Base-by-base conservation (phyloP, 2,329 filamentous ascomycete species). In the Calonectria pteridis region DNA sequence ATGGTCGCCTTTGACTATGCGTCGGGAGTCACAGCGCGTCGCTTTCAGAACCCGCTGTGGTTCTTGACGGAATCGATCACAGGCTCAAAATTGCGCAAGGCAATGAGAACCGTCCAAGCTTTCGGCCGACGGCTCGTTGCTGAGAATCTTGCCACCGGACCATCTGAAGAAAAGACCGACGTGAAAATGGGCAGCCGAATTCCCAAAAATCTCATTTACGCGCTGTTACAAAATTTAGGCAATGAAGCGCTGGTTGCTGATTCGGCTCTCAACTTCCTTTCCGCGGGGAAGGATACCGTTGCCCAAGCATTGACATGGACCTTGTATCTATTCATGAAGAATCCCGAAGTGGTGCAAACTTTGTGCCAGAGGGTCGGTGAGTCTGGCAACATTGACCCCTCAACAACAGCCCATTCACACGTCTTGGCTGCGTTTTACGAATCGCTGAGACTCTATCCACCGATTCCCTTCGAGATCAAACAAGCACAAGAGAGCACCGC, bases 11-110 rank as follows among this genome's bases (percentile, higher is more conserved):
- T 93, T 78, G 91, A 93, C 75, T 87, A 89, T 75, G 91, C 91
- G 3, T 93, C 91, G 0, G 91, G 89, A 0, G 87, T 83, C 11
- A 92, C 90, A 0, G 90, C 90, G 3, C 86, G 90, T 65, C 88
- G 92, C 6, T 93, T 93, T 72, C 91, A 93, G 80, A 93, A 93
- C 74, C 92, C 92, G 0, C 83, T 93, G 0, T 93, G 91, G 90
- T 85, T 84, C 46, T 33, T 92, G 55, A 93, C 89, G 2, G 92
- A 93, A 77, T 72, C 87, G 0, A 80, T 92, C n/a, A 83, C 87
- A 4, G 77, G 76, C 18, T 87, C 78, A 18, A 83, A 81, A 31
- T 86, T 93, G 64, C 87, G 89, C 70, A 82, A 82, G 5, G 88
- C 90, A 1, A 81, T 93, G 4, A 76, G 80, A 23, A 83, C 85